Evolutionary conservation across 78 protist genomes (phyloP), one percentile per base, ranked within the genome.

Genomic region (Dictyostelium brefeldianum): DNA sequence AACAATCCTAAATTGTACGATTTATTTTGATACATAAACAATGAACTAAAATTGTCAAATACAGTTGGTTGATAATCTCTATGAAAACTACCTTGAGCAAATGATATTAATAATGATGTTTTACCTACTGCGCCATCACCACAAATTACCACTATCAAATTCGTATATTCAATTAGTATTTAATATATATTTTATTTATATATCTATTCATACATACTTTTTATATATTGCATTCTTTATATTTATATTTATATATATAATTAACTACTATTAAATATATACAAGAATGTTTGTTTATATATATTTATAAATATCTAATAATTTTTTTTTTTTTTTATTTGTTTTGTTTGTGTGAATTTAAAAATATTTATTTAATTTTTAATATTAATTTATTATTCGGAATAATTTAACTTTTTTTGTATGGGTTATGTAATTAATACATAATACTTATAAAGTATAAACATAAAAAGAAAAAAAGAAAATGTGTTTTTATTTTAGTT

Each of bases 31-130:
- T 96, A 98, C 83, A 91, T 90, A 43, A 95, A 97, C 41, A 94
- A 83, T 22, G 98, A 90, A 64, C 94, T 41, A 92, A 96, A 98
- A 89, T 98, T 98, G 59, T 98, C 99, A 78, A 98, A 98, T 67
- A 95, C 85, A 12, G 97, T 95, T 54, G 97, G 97, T 70, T 87
- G 92, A 50, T 87, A 87, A 31, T 87, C 92, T 64, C 92, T 74
- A 22, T 75, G 92, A 48, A 87, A 87, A 12, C 83, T 83, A 27
- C 92, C 92, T 10, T 69, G 27, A 46, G 92, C 82, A 77, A 46
- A 87, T 11, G 67, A 18, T n/a, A 87, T 87, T 31, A 87, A 31
- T 29, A 87, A 31, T 57, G 83, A 77, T 74, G 92, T 87, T 64
- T 87, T 87, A 22, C 73, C 73, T 27, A 87, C 78, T 14, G 92